These are phyloP conservation scores for Epithele typhae DNA, from an alignment of 768 basidiomycete species.

Conservation along the genomic window DNA sequence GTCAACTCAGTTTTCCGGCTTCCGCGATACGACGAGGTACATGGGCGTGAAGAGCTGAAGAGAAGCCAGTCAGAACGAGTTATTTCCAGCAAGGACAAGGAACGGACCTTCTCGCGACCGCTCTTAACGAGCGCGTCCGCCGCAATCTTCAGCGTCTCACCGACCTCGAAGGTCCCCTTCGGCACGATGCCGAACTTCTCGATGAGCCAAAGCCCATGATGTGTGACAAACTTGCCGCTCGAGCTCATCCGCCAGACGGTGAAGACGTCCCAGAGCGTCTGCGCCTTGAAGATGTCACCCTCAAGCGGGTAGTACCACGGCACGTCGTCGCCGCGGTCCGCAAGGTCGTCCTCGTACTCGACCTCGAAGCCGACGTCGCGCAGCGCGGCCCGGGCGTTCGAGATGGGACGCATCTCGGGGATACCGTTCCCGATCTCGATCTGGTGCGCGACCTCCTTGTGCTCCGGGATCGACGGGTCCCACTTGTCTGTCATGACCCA, in stretches of 20 bases:
- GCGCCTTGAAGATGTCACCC: constrained; percentile 88
- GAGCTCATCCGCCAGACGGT: constrained; percentile 89
- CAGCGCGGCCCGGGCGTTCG: constrained; percentile 69
- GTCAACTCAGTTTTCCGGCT: constrained; percentile 19
- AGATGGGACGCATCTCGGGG: constrained; percentile 88
- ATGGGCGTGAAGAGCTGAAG: constrained; percentile 82
- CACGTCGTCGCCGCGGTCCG: constrained; percentile 70
- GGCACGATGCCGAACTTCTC: constrained; percentile 81
- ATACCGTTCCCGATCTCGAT: constrained; percentile 97
- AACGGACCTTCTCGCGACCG: constrained; percentile 76
- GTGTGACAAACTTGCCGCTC: constrained; percentile 81
- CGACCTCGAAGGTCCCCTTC: constrained; percentile 89
- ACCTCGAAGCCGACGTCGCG: constrained; percentile 81
- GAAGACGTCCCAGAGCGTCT: constrained; percentile 89
- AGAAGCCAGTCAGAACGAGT: constrained; percentile 9
- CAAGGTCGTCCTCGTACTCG: constrained; percentile 91
- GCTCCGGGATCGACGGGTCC: constrained; percentile 80
- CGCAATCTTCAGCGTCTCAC: constrained; percentile 85
- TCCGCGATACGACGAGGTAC: constrained; percentile 57
- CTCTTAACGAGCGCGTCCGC: constrained; percentile 74
- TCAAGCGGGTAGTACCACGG: constrained; percentile 98
- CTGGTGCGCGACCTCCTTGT: constrained; percentile 87
- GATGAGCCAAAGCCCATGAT: constrained; percentile 69
- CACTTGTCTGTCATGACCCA: constrained; percentile 98
- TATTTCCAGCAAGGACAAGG: constrained; percentile 1